A percentile compares a stretch with the other conserved stretches of the same genome.
These are phyloP conservation scores for Phytophthora pini DNA, from an alignment of 352 stramenopile genomes.

Conservation along the genomic window DNA sequence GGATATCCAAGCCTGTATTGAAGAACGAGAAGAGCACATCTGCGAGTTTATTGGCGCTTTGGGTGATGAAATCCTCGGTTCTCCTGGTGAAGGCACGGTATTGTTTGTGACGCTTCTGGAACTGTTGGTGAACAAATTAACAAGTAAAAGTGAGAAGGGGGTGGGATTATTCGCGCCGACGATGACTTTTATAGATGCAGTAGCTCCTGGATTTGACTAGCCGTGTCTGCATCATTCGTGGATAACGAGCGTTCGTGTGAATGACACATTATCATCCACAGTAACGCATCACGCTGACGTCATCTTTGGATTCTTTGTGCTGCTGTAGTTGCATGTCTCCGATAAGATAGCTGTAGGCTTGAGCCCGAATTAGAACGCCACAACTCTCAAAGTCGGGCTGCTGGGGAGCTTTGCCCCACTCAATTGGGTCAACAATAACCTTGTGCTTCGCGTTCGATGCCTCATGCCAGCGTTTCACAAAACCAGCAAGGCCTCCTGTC, in stretches of 20 bases:
- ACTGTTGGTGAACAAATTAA: slow-evolving; percentile 3
- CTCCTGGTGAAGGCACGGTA: background rate
- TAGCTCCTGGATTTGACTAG: background rate
- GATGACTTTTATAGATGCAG: background rate
- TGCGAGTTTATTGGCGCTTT: background rate
- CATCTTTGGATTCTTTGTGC: background rate
- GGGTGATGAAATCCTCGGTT: background rate
- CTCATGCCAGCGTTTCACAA: slow-evolving; percentile 1
- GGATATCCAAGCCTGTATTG: background rate
- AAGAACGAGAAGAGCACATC: slow-evolving; percentile 1
- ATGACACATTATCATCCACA: slow-evolving; percentile 12
- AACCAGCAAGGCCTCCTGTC: background rate
- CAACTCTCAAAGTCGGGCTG: background rate
- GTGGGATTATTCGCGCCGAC: too few relatives aligned
- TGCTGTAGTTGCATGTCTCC: background rate
- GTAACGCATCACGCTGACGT: slow-evolving; percentile 9
- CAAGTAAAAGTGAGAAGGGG: background rate
- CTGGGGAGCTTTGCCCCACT: background rate
- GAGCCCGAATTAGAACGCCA: background rate
- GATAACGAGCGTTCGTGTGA: slow-evolving; percentile 1
- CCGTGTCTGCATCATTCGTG: background rate
- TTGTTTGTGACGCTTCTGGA: slow-evolving; percentile 2
- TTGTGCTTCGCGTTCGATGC: background rate
- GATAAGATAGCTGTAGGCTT: background rate
- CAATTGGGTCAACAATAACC: background rate